phyloP scores from a whole-genome alignment of 345 rosid genomes.

The Anastatica hierochuntica region DNA sequence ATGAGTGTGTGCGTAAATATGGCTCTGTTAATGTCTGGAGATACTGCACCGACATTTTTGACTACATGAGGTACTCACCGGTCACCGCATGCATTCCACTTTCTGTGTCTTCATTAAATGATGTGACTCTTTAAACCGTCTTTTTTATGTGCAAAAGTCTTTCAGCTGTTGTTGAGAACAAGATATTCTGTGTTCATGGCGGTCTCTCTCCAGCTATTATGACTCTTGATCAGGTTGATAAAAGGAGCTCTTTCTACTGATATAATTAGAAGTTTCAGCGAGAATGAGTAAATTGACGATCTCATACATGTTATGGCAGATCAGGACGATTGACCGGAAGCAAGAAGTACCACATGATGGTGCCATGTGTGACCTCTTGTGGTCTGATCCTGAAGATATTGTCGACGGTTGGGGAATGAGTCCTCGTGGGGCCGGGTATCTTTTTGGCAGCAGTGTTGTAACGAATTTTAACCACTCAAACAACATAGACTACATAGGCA shows the following conservation, averaged over 20 bases:
- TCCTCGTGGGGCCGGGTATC: constrained; percentile 87
- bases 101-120: not conserved
- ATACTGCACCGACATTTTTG: constrained; percentile 90
- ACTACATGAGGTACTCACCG: constrained; percentile 59
- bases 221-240: constrained; percentile 75
- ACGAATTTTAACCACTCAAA: constrained; percentile 67
- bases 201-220: constrained; percentile 83
- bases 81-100: not conserved
- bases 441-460: constrained; percentile 83
- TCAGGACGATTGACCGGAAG: constrained; percentile 76
- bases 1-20: constrained; percentile 80
- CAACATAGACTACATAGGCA: constrained; percentile 73
- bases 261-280: constrained; percentile 1
- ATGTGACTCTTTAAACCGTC: not conserved
- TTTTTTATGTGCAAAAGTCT: constrained; percentile 29
- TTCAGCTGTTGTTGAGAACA: constrained; percentile 87
- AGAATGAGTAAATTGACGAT: not conserved
- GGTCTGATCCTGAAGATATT: constrained; percentile 95
- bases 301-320: constrained; percentile 31
- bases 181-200: constrained; percentile 80
- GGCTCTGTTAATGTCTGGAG: constrained; percentile 95
- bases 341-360: constrained; percentile 64
- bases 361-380: constrained; percentile 48
- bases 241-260: constrained; percentile 7
- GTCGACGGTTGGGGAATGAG: constrained; percentile 98